Conservation (phyloP, 2,329 filamentous ascomycete species). For the Paecilomyces formosus region DNA sequence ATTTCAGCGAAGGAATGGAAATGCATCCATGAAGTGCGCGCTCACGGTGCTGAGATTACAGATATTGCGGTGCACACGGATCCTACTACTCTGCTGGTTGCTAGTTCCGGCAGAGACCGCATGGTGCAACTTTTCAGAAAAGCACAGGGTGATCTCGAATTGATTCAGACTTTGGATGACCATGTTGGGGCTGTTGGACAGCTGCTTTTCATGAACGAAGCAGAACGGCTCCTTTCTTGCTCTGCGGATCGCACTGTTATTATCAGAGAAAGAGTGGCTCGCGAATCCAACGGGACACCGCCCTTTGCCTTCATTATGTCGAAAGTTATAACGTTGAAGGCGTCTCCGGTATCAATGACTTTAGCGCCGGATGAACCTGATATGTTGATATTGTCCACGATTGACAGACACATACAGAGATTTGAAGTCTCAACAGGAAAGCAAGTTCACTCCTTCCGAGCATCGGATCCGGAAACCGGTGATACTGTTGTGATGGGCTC, state of each 20-base stretch:
- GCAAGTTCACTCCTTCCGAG: slow-evolving; percentile 67
- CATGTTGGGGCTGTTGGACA: slow-evolving; percentile 80
- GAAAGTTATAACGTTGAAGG: slow-evolving; percentile 72
- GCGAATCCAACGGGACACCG: slow-evolving; percentile 48
- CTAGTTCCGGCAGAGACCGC: slow-evolving; percentile 78
- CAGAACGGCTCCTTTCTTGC: slow-evolving; percentile 68
- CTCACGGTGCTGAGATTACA: slow-evolving; percentile 78
- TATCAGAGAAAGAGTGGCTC: slow-evolving; percentile 67
- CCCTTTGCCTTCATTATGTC: slow-evolving; percentile 69
- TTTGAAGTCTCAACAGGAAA: slow-evolving; percentile 61
- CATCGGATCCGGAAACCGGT: slow-evolving; percentile 67
- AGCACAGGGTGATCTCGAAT: slow-evolving; percentile 54
- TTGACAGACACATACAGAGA: slow-evolving; percentile 54
- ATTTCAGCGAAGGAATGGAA: slow-evolving; percentile 46
- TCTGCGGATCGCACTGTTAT: slow-evolving; percentile 84
- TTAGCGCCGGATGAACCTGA: slow-evolving; percentile 56
- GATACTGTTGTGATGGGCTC: slow-evolving; percentile 81
- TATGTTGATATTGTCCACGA: slow-evolving; percentile 51
- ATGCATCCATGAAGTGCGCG: slow-evolving; percentile 66
- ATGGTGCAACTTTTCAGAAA: slow-evolving; percentile 84
- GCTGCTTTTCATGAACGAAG: slow-evolving; percentile 66
- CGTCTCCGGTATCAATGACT: slow-evolving; percentile 78
- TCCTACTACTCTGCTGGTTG: slow-evolving; percentile 58
- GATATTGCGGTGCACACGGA: slow-evolving; percentile 67
- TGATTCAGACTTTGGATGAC: slow-evolving; percentile 87